Base-by-base conservation (phyloP, 2,329 filamentous ascomycete genomes). In the Fusarium protoensiforme region DNA sequence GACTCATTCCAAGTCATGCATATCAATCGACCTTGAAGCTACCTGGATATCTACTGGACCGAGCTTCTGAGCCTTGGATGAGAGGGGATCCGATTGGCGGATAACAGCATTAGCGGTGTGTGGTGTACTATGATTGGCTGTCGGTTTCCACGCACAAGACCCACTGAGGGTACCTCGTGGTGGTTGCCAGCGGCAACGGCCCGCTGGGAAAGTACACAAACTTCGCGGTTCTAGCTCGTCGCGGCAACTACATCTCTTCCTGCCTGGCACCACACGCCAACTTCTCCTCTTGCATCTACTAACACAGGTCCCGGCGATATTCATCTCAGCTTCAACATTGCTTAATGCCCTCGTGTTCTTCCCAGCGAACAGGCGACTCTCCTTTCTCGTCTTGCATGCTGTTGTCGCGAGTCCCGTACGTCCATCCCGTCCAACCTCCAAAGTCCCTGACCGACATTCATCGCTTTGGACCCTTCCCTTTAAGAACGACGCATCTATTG, bases 171-270 rank as follows among this genome's bases (percentile, higher is more conserved):
- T 61, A 53, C 63, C 41, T 53, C 29, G 35, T 18, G 13, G 33
- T 41, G 64, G 79, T 80, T 80, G 79, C 74, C 77, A 80, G 29
- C 76, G 68, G 80, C 80, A 82, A 82, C 80, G 71, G 59, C 61
- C 58, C 60, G 31, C 63, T 27, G 24, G 65, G 68, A 79, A 81
- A 80, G 78, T 82, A 82, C 80, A 82, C 80, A 82, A 81, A 81
- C 74, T 74, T 77, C 61, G 41, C 59, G 64, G 48, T 56, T 60
- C 22, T 39, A 29, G 33, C 65, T 41, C 58, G 60, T 67, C 69
- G 64, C 68, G 58, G 72, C 68, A 67, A 75, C 64, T 58, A 60
- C 61, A 61, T 65, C 68, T 67, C 68, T 64, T 66, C 68, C 62
- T 61, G 60, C 51, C 53, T 67, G 68, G 73, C 64, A 60, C 75